These are phyloP conservation scores for Microdochium bolleyi DNA, from an alignment of 2,329 filamentous ascomycete genomes.

Conservation along the genomic window DNA sequence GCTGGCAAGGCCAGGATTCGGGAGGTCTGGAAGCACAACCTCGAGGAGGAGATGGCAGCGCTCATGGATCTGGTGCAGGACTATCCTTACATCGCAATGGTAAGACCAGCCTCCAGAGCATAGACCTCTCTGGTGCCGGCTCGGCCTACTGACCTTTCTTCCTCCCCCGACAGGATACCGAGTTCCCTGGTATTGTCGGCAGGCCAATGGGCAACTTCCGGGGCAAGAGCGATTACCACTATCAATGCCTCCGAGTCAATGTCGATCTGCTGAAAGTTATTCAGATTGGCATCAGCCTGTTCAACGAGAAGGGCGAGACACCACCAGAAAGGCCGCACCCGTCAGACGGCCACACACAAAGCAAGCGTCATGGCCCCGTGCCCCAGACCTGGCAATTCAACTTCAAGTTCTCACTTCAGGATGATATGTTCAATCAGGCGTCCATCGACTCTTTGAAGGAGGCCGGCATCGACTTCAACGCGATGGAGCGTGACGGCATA, in stretches of 20 bases:
- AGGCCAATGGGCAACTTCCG: constrained; percentile 91
- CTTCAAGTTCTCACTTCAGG: constrained; percentile 88
- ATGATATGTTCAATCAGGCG: constrained; percentile 96
- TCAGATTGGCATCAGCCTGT: constrained; percentile 89
- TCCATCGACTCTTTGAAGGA: constrained; percentile 87
- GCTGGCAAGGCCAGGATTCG: constrained; percentile 71
- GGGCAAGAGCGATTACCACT: constrained; percentile 96
- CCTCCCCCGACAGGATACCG: constrained; percentile 63
- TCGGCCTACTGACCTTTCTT: neutral
- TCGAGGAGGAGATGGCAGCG: constrained; percentile 83
- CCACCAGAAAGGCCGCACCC: constrained; percentile 61
- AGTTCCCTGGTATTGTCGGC: constrained; percentile 96
- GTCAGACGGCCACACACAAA: constrained; percentile 33
- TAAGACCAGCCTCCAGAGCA: constrained; percentile 34
- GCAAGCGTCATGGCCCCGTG: constrained; percentile 26
- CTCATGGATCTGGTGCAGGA: constrained; percentile 78
- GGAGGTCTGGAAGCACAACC: constrained; percentile 91
- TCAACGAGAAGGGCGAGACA: constrained; percentile 82
- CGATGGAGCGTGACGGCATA: constrained; percentile 82
- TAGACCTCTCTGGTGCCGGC: neutral
- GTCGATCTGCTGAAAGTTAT: constrained; percentile 97
- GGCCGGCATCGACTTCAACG: constrained; percentile 85
- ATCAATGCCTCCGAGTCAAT: constrained; percentile 94
- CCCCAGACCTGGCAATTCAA: constrained; percentile 99
- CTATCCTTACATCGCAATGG: constrained; percentile 97